These are phyloP conservation scores for Neurospora crassa DNA, from an alignment of 2,329 filamentous ascomycete genomes.

Conservation along the genomic window DNA sequence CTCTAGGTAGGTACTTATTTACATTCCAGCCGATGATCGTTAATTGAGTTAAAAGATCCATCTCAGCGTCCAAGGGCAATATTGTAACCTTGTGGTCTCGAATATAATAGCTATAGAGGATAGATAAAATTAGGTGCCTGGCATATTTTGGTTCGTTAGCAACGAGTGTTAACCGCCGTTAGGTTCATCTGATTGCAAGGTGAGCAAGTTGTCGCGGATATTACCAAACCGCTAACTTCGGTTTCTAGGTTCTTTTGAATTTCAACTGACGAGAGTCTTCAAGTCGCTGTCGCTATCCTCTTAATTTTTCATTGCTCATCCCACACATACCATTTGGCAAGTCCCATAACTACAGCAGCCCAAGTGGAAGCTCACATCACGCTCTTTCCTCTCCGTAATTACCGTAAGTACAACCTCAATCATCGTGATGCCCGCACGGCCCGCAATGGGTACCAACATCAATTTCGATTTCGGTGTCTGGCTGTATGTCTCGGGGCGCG, in stretches of 20 bases:
- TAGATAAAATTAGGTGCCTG: neutral
- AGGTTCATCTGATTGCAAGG: neutral
- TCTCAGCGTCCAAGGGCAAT: too few relatives aligned
- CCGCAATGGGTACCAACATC: neutral
- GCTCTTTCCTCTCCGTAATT: neutral
- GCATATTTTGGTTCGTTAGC: neutral
- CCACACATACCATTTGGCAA: neutral
- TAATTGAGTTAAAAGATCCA: too few relatives aligned
- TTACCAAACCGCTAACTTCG: neutral
- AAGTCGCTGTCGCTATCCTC: neutral
- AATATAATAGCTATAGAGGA: neutral
- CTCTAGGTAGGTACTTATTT: too few relatives aligned
- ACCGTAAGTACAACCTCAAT: neutral
- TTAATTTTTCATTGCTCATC: neutral
- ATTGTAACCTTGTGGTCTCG: neutral
- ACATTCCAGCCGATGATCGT: too few relatives aligned
- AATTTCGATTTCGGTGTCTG: neutral
- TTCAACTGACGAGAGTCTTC: neutral
- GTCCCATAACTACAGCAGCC: neutral
- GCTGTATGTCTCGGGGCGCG: too few relatives aligned
- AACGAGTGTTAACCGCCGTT: neutral
- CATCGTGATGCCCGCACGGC: neutral
- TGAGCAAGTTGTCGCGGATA: neutral
- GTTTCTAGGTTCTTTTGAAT: neutral
- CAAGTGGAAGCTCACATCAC: neutral